Evolutionary conservation across 1,284 basidiomycete species (phyloP), one percentile per base, ranked within the genome.

Genomic region (Puccinia polysora): DNA sequence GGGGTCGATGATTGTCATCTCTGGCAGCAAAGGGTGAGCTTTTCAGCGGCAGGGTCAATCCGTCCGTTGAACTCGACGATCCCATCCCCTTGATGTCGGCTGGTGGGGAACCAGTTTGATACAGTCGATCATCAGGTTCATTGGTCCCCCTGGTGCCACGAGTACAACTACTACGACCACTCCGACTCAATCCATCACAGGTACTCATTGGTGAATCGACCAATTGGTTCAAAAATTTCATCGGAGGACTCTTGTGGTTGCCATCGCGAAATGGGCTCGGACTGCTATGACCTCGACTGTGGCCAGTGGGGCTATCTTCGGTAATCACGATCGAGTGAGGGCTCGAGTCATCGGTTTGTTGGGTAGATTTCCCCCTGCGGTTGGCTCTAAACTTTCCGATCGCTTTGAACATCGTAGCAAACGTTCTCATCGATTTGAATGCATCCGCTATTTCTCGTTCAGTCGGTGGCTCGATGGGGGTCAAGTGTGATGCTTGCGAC

Each of bases 341-440:
- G n/a, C n/a, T n/a, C n/a, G n/a, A n/a, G n/a, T n/a, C n/a, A n/a
- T n/a, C n/a, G n/a, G n/a, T n/a, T n/a, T n/a, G n/a, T n/a, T n/a
- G n/a, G n/a, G n/a, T n/a, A n/a, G n/a, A n/a, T n/a, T n/a, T n/a
- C n/a, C n/a, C n/a, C n/a, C n/a, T n/a, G n/a, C n/a, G n/a, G 12
- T 36, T 64, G 25, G 62, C n/a, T 52, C 50, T 50, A 18, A 65
- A 36, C n/a, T 23, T 30, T 5, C 40, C 32, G 12, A 65, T 49
- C n/a, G 64, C 64, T 25, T 53, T 65, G 10, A 65, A 12, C 18
- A 65, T 53, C 20, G 50, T 65, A 30, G 30, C 47, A 10, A 65
- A 18, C 14, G 64, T 50, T n/a, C 36, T 53, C 28, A 65, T 15
- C 5, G 6, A 5, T 53, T 65, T 65, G 34, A 65, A 65, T 20